These are phyloP conservation scores for Ganoderma multipileum DNA, from an alignment of 1,284 basidiomycete species.

Conservation along the genomic window DNA sequence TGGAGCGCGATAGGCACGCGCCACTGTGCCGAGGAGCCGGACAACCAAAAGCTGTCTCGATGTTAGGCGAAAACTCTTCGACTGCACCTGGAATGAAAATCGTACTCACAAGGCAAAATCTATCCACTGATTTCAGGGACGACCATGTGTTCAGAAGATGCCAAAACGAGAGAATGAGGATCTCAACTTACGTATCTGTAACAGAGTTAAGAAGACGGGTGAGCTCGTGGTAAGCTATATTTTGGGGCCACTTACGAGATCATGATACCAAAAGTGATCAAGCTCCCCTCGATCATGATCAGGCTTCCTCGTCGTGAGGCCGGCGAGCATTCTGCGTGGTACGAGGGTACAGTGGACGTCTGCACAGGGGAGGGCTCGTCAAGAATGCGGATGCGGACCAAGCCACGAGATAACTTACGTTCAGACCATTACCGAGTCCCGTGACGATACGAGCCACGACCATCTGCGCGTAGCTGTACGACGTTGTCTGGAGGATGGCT, in stretches of 20 bases:
- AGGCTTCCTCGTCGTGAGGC: conserved; percentile 66
- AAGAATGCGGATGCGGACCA: not conserved
- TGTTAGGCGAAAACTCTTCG: conserved; percentile 2
- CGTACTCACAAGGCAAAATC: conserved; percentile 60
- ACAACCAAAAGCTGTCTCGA: conserved; percentile 53
- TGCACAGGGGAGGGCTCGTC: conserved; percentile 29
- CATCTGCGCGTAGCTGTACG: conserved; percentile 62
- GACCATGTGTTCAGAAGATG: not conserved
- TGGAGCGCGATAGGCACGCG: conserved; percentile 75
- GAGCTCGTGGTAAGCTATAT: conserved; percentile 41
- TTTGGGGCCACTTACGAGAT: conserved; percentile 55
- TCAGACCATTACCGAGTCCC: conserved; percentile 73
- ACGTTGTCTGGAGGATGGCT: conserved; percentile 64
- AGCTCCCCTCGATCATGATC: conserved; percentile 73
- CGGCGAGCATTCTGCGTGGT: conserved; percentile 72
- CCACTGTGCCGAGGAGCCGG: conserved; percentile 66
- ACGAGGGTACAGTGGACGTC: conserved; percentile 69
- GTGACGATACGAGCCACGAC: conserved; percentile 68
- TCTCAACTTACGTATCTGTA: conserved; percentile 41
- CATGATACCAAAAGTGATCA: conserved; percentile 78
- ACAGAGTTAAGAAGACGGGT: conserved; percentile 32
- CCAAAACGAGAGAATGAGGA: not conserved
- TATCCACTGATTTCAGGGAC: conserved; percentile 53
- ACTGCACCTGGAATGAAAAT: not conserved
- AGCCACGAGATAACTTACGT: conserved; percentile 46